These are phyloP conservation scores for Aspergillus sp. DNA, from an alignment of 2,329 filamentous ascomycete species.

Conservation along the genomic window DNA sequence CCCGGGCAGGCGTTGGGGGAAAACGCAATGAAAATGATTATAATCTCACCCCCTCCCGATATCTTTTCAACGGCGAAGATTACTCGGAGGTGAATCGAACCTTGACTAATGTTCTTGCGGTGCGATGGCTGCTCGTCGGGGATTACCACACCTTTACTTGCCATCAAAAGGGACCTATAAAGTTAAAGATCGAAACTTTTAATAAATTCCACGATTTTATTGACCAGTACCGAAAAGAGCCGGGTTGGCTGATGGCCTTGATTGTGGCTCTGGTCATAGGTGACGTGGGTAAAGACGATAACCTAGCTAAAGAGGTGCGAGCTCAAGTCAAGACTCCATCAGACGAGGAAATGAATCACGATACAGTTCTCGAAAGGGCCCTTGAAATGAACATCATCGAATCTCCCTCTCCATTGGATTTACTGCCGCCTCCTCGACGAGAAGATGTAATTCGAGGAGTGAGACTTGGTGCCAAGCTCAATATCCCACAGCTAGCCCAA, in stretches of 20 bases:
- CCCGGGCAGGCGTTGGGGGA: not conserved
- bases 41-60: constrained; percentile 7
- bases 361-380: not conserved
- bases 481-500: constrained; percentile 12
- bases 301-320: not conserved
- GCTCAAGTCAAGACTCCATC: not conserved
- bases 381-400: not conserved
- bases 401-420: not conserved
- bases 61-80: constrained; percentile 21
- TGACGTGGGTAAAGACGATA: constrained; percentile 44
- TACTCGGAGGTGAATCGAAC: constrained; percentile 45
- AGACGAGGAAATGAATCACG: constrained; percentile 1
- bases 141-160: constrained; percentile 38
- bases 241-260: constrained; percentile 31
- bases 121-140: constrained; percentile 41
- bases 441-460: not conserved
- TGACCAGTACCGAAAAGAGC: constrained; percentile 4
- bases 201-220: constrained; percentile 22
- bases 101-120: constrained; percentile 37
- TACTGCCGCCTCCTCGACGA: not conserved
- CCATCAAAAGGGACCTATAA: constrained; percentile 27
- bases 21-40: not conserved
- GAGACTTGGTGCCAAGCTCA: constrained; percentile 2
- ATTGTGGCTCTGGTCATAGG: constrained; percentile 41
- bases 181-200: constrained; percentile 34